These are phyloP conservation scores for Collariella sp. DNA, from an alignment of 495 filamentous ascomycete genomes.

Conservation along the genomic window DNA sequence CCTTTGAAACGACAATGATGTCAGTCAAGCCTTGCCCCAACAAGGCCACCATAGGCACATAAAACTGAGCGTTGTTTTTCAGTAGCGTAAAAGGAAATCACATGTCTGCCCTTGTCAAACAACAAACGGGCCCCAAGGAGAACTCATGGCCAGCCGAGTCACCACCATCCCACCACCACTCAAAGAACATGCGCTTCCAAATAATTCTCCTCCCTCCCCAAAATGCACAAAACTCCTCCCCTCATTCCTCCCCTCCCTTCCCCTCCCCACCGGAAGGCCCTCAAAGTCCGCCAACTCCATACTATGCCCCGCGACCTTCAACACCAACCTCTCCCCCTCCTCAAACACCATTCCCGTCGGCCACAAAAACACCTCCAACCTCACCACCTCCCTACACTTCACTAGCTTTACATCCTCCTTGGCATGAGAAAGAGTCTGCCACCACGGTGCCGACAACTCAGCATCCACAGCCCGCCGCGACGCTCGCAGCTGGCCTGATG, in stretches of 20 bases:
- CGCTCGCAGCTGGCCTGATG: neutral
- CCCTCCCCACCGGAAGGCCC: no score
- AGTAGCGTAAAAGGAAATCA: no score
- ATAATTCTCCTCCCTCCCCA: neutral
- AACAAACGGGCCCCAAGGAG: no score
- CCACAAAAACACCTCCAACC: neutral
- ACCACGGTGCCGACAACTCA: neutral
- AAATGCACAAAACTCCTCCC: neutral
- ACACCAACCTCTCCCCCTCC: neutral
- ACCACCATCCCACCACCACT: no score
- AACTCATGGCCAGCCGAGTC: no score
- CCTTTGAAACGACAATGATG: no score
- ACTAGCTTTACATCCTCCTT: neutral
- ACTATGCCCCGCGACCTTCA: neutral
- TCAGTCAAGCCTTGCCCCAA: no score
- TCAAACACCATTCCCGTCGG: neutral
- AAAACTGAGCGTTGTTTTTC: no score
- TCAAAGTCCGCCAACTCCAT: neutral
- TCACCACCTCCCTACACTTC: neutral
- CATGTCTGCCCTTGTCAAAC: no score
- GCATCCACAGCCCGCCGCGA: neutral
- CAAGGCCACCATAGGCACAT: no score
- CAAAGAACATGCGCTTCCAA: neutral
- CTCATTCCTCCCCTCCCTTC: neutral
- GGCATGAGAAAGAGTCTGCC: neutral